Base-by-base conservation (phyloP, 2,329 filamentous ascomycete genomes). In the Neonectria neomacrospora region DNA sequence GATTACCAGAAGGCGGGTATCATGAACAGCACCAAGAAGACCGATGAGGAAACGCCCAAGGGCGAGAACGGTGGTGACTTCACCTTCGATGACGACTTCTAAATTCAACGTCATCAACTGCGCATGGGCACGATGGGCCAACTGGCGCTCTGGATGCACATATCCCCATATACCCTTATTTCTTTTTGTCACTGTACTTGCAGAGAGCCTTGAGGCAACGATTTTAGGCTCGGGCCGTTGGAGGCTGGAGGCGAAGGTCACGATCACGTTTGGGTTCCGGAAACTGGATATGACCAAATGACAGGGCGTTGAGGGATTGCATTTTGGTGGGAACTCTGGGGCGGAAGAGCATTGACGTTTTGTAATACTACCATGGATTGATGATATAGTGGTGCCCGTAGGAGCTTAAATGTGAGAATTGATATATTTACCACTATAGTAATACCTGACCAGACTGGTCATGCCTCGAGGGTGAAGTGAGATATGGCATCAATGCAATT, bases 1-100 rank as follows among this genome's bases (percentile, higher is more conserved):
- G 96, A 99, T 77, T 99, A 99, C 88, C 96, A 99, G 84, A 99
- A 99, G 88, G 94, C 96, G 39, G 96, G 96, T 85, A 95, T 99
- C 80, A 97, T 99, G 93, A 91, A 91, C 76, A 94, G 92, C 83
- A 92, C 90, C 73, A 94, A 94, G 85, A 90, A 91, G 79, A 79
- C 83, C n/a, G 82, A 86, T 20, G 79, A 84, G 1, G 69, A 74
- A 7, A 81, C 88, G 64, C 78, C 83, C 67, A 82, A 86, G 79
- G 80, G 79, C 68, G 84, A 85, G 75, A 88, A 88, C 68, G 86
- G 86, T 39, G 92, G 93, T 67, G 93, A 95, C 83, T 96, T 99
- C 83, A 86, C 82, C 79, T 98, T 99, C 75, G 94, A 98, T 72
- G 95, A 98, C 71, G 96, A 99, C 83, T 99, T 99, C 78, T 98